Evolutionary conservation across 495 filamentous ascomycete species (phyloP), one percentile per base, ranked within the genome.

Genomic region (Talaromyces trachyspermus): DNA sequence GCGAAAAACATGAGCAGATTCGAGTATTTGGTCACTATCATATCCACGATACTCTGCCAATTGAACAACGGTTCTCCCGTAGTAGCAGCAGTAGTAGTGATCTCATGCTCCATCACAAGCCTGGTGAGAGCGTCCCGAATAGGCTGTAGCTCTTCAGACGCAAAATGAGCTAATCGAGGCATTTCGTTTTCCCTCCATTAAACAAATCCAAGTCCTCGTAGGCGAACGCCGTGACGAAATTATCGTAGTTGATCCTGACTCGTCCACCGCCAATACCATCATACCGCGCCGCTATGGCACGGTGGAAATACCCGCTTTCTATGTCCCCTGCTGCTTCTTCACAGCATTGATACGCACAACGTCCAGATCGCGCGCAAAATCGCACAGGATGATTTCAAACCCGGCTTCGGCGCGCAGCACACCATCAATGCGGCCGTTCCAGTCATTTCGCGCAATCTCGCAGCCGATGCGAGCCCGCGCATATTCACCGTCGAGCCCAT

Each of bases 381-480:
- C 58, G 57, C 83, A 86, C n/a, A 83, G 61, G 37, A 86, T 82
- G 32, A 86, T 64, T 59, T 85, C 83, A 44, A 85, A 85, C 0
- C 83, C 83, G 22, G 74, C 75, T 50, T 86, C 83, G 77, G 83
- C 84, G 12, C 81, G 72, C 1, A 86, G 52, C 15, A 85, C 52
- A 0, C 83, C 83, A 41, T 84, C 74, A 32, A 84, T 66, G 0
- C 65, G 63, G 26, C 54, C 67, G 0, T 69, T 61, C 74, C 72
- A 83, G 9, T 68, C 45, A 4, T 62, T 58, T 10, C 55, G 43
- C 0, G 68, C 69, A 26, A 83, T 54, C 7, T 56, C 55, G 54
- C 83, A 85, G 2, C 82, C 57, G 0, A 62, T 52, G 1, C 50
- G 24, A 0, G 80, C 81, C 1, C 81, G 65, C 6, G 46, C 44